These are phyloP conservation scores for Boletus vinaceobasis DNA, from an alignment of 768 basidiomycete species.

Conservation along the genomic window DNA sequence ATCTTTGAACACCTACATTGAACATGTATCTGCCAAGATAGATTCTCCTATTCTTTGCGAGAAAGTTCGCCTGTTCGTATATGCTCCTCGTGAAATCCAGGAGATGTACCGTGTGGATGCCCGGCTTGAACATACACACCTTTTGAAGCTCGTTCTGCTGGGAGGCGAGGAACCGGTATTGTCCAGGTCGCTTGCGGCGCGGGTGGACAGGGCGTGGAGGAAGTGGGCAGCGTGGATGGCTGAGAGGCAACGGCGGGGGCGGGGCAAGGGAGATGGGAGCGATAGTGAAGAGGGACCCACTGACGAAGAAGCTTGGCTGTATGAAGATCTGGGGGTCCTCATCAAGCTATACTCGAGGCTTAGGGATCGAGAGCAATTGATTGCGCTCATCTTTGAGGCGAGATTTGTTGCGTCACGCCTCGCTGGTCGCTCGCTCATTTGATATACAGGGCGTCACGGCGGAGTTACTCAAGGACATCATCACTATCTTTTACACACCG, in stretches of 20 bases:
- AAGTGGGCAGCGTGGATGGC: slow-evolving; percentile 76
- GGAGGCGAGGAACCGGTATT: slow-evolving; percentile 73
- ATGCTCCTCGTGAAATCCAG: slow-evolving; percentile 87
- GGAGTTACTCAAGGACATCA: slow-evolving; percentile 94
- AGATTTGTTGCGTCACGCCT: slow-evolving; percentile 13
- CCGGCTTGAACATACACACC: slow-evolving; percentile 64
- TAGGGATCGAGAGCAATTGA: slow-evolving; percentile 86
- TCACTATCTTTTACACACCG: slow-evolving; percentile 97
- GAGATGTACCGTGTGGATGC: slow-evolving; percentile 78
- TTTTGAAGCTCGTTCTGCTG: slow-evolving; percentile 77
- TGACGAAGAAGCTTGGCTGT: slow-evolving; percentile 95
- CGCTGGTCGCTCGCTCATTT: slow-evolving; percentile 1
- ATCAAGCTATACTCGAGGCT: slow-evolving; percentile 74
- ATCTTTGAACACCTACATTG: slow-evolving; percentile 81
- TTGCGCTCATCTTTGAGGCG: slow-evolving; percentile 93
- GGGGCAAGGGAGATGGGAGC: slow-evolving; percentile 37
- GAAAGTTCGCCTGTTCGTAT: slow-evolving; percentile 82
- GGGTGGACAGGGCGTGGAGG: slow-evolving; percentile 71
- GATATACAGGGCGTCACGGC: slow-evolving; percentile 79
- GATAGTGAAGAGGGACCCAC: slow-evolving; percentile 92
- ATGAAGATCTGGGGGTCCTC: slow-evolving; percentile 85
- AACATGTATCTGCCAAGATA: slow-evolving; percentile 82
- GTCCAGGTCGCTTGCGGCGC: slow-evolving; percentile 73
- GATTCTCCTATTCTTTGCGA: slow-evolving; percentile 85
- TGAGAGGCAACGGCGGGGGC: slow-evolving; percentile 50